Base-by-base conservation (phyloP, 106 monocot genomes). In the Ottelia alismoides region DNA sequence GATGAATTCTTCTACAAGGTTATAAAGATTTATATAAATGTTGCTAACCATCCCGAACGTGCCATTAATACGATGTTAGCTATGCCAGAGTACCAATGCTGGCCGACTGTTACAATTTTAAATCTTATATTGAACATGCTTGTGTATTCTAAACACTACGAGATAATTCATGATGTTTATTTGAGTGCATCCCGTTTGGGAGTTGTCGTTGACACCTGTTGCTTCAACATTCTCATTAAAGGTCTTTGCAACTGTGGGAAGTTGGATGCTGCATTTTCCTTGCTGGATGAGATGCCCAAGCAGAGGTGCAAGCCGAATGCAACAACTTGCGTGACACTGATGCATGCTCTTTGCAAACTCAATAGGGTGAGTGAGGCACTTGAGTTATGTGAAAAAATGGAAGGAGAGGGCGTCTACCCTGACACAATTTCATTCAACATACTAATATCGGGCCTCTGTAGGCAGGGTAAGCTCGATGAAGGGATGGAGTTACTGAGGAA, bases 151-250 rank as follows among this genome's bases (percentile, higher is more conserved):
- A 66, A 57, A 27, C 87, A 84, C 20, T 93, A 52, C 52, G 77
- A 93, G 49, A 52, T 81, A 31, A 50, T 80, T 20, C 83, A 80
- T 49, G 78, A 87, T 54, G 55, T 87, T 17, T 87, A 76, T 50
- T 31, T 78, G 25, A 74, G 70, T 30, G 87, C 87, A 24, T 58
- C 74, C 0, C 55, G 28, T 20, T 65, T 93, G 67, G 93, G 87
- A 10, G 49, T 93, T 52, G 62, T 58, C 1, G 28, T 78, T 17
- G 93, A 93, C 44, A 84, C 93, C 2, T 93, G 93, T 63, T 79
- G 75, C 65, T 93, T 93, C 48, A 93, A 93, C 62, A 93, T 93
- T 72, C 80, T 93, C 51, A 78, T 93, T 56, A 93, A 87, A 49
- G 87, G 87, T 5, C 61, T 87, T 55, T 87, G 93, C 49, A 58